Conservation (phyloP, 2,329 filamentous ascomycete genomes). For the Fusarium luffae region DNA sequence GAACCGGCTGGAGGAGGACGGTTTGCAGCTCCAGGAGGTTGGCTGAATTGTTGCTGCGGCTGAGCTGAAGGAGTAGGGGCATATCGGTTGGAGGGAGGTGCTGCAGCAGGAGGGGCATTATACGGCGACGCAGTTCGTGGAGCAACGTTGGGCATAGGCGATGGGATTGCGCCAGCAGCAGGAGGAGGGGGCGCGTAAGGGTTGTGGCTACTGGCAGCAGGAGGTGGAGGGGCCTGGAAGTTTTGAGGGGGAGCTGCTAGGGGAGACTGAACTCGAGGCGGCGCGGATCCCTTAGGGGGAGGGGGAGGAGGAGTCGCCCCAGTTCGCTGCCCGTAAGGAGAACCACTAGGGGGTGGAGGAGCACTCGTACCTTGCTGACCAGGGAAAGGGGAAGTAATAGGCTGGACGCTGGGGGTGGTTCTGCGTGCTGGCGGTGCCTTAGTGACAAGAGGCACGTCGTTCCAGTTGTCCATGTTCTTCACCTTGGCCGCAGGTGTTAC, state of each 20-base stretch:
- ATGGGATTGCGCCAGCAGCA: constrained; percentile 72
- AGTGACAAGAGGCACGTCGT: constrained; percentile 89
- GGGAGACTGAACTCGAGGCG: constrained; percentile 79
- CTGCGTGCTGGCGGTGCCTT: constrained; percentile 76
- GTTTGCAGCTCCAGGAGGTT: constrained; percentile 56
- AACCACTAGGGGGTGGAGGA: constrained; percentile 62
- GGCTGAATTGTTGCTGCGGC: constrained; percentile 56
- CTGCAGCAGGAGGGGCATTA: constrained; percentile 77
- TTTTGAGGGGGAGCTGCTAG: constrained; percentile 66
- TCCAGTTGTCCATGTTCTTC: constrained; percentile 86
- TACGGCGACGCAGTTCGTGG: constrained; percentile 86
- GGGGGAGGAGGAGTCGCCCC: constrained; percentile 80
- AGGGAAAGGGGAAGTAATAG: constrained; percentile 81
- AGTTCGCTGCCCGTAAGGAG: constrained; percentile 69
- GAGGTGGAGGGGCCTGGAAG: constrained; percentile 58
- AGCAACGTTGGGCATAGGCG: constrained; percentile 67
- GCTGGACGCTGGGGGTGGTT: constrained; percentile 76
- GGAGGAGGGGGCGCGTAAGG: constrained; percentile 63
- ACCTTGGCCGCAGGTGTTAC: constrained; percentile 73
- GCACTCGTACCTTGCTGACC: constrained; percentile 68
- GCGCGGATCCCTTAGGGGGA: constrained; percentile 82
- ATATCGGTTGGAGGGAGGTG: constrained; percentile 80
- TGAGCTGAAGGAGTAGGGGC: constrained; percentile 73
- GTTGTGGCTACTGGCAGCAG: constrained; percentile 71
- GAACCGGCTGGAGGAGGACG: constrained; percentile 60